Evolutionary conservation across 2,329 filamentous ascomycete genomes (phyloP).

Genomic region (Cercospora sp.): DNA sequence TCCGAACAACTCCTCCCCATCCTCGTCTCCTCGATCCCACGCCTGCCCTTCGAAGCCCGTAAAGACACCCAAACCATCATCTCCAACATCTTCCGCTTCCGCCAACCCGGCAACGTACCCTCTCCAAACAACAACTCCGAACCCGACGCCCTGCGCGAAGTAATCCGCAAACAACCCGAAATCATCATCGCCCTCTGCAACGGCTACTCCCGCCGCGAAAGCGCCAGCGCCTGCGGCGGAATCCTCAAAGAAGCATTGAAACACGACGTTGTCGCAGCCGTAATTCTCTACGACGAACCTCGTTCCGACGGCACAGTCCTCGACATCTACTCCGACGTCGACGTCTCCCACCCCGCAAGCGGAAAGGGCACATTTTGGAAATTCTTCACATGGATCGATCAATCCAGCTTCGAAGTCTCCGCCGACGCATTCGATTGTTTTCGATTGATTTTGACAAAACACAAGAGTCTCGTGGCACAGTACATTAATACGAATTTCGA

Average conservation of each 20-base stretch:
- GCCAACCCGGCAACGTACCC: constrained; percentile 64
- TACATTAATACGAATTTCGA: constrained; percentile 91
- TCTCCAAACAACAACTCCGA: constrained; percentile 59
- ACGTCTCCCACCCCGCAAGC: constrained; percentile 71
- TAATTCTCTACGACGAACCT: constrained; percentile 91
- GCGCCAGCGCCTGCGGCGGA: constrained; percentile 85
- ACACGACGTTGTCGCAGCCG: constrained; percentile 83
- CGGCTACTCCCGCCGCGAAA: constrained; percentile 87
- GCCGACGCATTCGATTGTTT: constrained; percentile 98
- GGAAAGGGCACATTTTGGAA: constrained; percentile 91
- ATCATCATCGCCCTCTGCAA: constrained; percentile 85
- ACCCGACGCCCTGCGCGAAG: constrained; percentile 82
- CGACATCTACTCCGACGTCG: constrained; percentile 64
- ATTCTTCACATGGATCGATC: constrained; percentile 97
- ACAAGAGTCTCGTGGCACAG: constrained; percentile 85
- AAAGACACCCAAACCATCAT: constrained; percentile 97
- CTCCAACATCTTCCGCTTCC: constrained; percentile 90
- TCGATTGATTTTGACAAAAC: constrained; percentile 87
- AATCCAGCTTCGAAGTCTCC: constrained; percentile 92
- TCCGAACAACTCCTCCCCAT: constrained; percentile 85
- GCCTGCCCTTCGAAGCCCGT: constrained; percentile 89
- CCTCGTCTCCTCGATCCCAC: constrained; percentile 78
- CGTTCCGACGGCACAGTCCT: constrained; percentile 70
- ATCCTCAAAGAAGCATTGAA: constrained; percentile 88
- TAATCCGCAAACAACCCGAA: constrained; percentile 81